A percentile compares a stretch with the other conserved stretches of the same genome.
phyloP scores from a whole-genome alignment of 2,329 filamentous ascomycete species.

The Paracoccidioides brasiliensis region DNA sequence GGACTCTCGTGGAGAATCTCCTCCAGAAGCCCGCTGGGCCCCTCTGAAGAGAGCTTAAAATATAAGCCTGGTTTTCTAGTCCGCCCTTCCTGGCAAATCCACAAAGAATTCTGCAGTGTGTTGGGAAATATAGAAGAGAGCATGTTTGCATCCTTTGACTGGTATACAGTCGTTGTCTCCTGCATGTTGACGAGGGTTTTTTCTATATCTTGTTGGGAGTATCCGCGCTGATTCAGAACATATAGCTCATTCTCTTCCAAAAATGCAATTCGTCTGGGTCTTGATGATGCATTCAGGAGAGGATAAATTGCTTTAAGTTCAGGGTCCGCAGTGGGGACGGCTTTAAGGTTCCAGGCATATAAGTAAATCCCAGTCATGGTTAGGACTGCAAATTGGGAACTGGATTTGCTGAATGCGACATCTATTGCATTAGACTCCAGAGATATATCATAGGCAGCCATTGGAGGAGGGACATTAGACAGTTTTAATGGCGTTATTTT shows the following conservation, averaged over 20 bases:
- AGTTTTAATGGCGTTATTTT: conserved; percentile 76
- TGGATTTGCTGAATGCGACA: conserved; percentile 56
- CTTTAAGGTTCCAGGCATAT: conserved; percentile 53
- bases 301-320: conserved; percentile 28
- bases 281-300: conserved; percentile 19
- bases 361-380: conserved; percentile 54
- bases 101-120: conserved; percentile 21
- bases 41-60: conserved; percentile 17
- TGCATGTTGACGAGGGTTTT: conserved; percentile 24
- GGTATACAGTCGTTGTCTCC: conserved; percentile 18
- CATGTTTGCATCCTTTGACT: conserved; percentile 21
- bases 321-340: conserved; percentile 23
- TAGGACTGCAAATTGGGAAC: conserved; percentile 57
- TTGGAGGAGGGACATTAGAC: conserved; percentile 82
- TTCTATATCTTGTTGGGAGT: conserved; percentile 20
- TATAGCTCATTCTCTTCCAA: conserved; percentile 30
- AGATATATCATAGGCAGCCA: conserved; percentile 65
- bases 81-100: conserved; percentile 23
- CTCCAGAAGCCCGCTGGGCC: conserved; percentile 8
- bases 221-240: conserved; percentile 27
- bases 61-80: conserved; percentile 19
- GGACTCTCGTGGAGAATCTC: conserved; percentile 17
- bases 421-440: conserved; percentile 55
- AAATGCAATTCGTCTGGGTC: conserved; percentile 37
- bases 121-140: conserved; percentile 26